Evolutionary conservation across 164 flowering plant genomes (phyloP), one percentile per base, ranked within the genome.

Genomic region (Chloranthus sessilifolius): DNA sequence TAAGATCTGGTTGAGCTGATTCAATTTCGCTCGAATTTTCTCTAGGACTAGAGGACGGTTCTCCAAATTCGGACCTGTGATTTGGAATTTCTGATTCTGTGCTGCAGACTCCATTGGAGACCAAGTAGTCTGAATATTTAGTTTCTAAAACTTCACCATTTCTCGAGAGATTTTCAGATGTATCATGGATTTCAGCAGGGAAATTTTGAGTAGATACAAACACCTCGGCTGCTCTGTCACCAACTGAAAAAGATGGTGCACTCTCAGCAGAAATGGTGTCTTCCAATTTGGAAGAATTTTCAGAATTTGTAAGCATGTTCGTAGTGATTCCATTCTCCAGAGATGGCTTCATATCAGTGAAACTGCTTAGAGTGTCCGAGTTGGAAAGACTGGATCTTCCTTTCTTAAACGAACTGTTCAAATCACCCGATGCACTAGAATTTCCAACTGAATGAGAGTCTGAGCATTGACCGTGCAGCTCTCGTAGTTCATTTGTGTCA

Each of bases 361-460:
- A 46, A 58, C 29, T 67, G 60, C 75, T 78, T 25, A 43, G 51
- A 27, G 75, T 42, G 55, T 73, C 75, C n/a, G 80, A 68, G 53
- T 53, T 60, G 3, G 78, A 83, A 54, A 40, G 58, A 58, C 62
- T 63, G 35, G 68, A 67, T 38, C 68, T 64, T 38, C 60, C 70
- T 56, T 61, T 72, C 59, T 56, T 71, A 33, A 63, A 58, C 7
- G 74, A 72, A 60, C 36, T 60, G 38, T 64, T 69, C 44, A 75
- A 80, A 56, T 78, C 82, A 43, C 76, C 78, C 14, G 88, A 84
- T 29, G 62, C 48, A 43, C 59, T 63, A 33, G 83, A 84, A 58
- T 68, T 68, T 23, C 71, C 84, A 55, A 53, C 19, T 26, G 88
- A 88, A 16, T 55, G 84, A 43, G 85, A 64, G 63, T 79, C 82